Conservation (phyloP, 1,139 yeast species). For the Protomyces pachydermus region DNA sequence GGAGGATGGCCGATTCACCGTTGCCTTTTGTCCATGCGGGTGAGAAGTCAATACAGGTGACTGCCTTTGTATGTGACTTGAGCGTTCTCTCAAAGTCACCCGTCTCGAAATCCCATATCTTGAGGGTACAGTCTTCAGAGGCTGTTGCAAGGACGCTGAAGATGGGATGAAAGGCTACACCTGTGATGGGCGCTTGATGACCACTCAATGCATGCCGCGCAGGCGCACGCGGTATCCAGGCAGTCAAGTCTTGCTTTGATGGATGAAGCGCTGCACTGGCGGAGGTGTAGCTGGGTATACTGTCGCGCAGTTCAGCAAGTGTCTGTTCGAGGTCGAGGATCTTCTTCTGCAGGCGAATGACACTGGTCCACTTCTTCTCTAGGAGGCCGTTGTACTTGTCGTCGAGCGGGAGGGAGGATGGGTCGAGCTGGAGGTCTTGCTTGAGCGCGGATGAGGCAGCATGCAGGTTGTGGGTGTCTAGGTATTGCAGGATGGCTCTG, state of each 20-base stretch:
- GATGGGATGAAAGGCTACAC: slow-evolving; percentile 67
- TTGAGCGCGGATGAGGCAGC: slow-evolving; percentile 4
- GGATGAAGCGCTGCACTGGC: background rate
- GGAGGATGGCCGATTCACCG: slow-evolving; percentile 30
- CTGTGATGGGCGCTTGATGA: slow-evolving; percentile 57
- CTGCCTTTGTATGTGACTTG: slow-evolving; percentile 71
- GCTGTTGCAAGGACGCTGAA: slow-evolving; percentile 64
- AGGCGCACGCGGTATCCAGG: slow-evolving; percentile 65
- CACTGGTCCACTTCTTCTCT: slow-evolving; percentile 87
- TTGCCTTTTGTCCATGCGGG: slow-evolving; percentile 20
- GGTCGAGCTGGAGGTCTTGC: slow-evolving; percentile 10
- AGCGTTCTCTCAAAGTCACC: slow-evolving; percentile 65
- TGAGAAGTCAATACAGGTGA: slow-evolving; percentile 56
- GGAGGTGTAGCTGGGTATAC: slow-evolving; percentile 25
- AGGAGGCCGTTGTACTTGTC: slow-evolving; percentile 41
- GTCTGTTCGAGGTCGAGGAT: slow-evolving; percentile 39
- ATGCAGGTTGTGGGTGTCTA: slow-evolving; percentile 7
- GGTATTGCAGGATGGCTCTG: slow-evolving; percentile 11
- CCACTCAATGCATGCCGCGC: slow-evolving; percentile 49
- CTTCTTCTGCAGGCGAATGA: slow-evolving; percentile 68
- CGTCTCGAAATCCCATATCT: slow-evolving; percentile 69
- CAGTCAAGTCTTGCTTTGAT: slow-evolving; percentile 37
- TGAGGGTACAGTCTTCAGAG: slow-evolving; percentile 67
- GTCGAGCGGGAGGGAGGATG: background rate
- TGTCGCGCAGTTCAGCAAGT: slow-evolving; percentile 10